These are phyloP conservation scores for Aspergillus persii DNA, from an alignment of 2,329 filamentous ascomycete genomes.

Conservation along the genomic window DNA sequence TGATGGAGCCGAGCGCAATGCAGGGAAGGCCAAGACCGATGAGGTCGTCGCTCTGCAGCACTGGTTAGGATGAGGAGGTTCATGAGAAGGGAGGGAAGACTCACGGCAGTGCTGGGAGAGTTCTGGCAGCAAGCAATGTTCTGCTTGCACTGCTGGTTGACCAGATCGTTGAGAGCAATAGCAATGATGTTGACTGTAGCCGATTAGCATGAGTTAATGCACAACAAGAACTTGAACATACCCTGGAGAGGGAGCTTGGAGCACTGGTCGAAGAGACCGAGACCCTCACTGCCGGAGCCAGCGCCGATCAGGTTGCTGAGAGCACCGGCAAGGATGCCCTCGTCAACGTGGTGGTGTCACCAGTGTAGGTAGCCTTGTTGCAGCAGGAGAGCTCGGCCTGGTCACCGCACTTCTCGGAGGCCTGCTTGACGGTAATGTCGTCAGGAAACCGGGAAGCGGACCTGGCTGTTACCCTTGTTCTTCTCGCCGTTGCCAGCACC, in stretches of 20 bases:
- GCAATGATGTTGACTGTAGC: constrained; percentile 21
- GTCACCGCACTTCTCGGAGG: constrained; percentile 39
- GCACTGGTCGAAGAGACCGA: constrained; percentile 43
- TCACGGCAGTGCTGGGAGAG: constrained; percentile 30
- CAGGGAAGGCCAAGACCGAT: constrained; percentile 39
- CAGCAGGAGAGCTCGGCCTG: constrained; percentile 40
- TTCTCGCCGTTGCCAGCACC: constrained; percentile 23
- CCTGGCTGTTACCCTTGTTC: constrained; percentile 35
- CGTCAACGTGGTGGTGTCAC: constrained; percentile 33
- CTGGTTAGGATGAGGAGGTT: neutral
- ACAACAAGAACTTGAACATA: constrained; percentile 15
- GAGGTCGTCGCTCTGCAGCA: constrained; percentile 29
- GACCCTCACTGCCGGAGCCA: constrained; percentile 32
- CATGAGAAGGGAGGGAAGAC: neutral
- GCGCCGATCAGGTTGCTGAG: constrained; percentile 35
- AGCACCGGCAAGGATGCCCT: constrained; percentile 33
- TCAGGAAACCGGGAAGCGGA: constrained; percentile 33
- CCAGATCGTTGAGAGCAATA: constrained; percentile 29
- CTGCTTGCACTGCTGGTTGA: constrained; percentile 42
- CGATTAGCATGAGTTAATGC: constrained; percentile 10
- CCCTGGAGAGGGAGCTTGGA: constrained; percentile 37
- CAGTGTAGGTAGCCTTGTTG: constrained; percentile 39
- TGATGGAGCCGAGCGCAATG: constrained; percentile 37
- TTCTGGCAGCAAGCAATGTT: constrained; percentile 43
- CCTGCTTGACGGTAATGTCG: constrained; percentile 36